Base-by-base conservation (phyloP, 2,329 filamentous ascomycete genomes). In the Trichoderma atrobrunneum region DNA sequence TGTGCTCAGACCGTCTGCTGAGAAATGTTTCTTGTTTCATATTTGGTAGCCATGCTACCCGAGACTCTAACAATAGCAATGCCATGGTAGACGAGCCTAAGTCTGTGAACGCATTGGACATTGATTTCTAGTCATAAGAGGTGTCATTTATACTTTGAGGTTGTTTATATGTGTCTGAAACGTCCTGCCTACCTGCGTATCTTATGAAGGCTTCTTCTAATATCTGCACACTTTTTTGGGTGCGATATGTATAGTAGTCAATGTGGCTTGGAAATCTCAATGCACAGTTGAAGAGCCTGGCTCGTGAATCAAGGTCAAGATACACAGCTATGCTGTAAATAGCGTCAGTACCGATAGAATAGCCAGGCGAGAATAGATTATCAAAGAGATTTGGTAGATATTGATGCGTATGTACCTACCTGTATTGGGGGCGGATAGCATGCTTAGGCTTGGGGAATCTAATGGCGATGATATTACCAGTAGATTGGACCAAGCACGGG, bases 1-100 rank as follows among this genome's bases (percentile, higher is more conserved):
- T 61, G 57, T 70, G 67, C 67, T 70, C 57, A 62, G 67, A 54
- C 39, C 57, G 26, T 34, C 26, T 30, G 11, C 57, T 36, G n/a
- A 54, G 39, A 36, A 24, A 34, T 48, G 36, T 34, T 66, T 61
- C 12, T 36, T 8, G 36, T 69, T 61, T 51, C 14, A 26, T 61
- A 24, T 39, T 12, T 16, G 59, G 30, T 11, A 16, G 34, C 51
- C 26, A 10, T 70, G 26, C 57, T 62, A 62, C 57, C 67, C 57
- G 67, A 54, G 57, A 70, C 57, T 18, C 36, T 69, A 24, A 24
- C 21, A 28, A 48, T 32, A 30, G 16, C 14, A 43, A 51, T 60
- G 8, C 5, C 43, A 7, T 14, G 26, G 26, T 48, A 24, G 26
- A 30, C n/a, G 28, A 34, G n/a, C 10, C 26, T 12, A 21, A 28